Base-by-base conservation (phyloP, 805 yeast genomes). In the Saccharomycopsis malanga region DNA sequence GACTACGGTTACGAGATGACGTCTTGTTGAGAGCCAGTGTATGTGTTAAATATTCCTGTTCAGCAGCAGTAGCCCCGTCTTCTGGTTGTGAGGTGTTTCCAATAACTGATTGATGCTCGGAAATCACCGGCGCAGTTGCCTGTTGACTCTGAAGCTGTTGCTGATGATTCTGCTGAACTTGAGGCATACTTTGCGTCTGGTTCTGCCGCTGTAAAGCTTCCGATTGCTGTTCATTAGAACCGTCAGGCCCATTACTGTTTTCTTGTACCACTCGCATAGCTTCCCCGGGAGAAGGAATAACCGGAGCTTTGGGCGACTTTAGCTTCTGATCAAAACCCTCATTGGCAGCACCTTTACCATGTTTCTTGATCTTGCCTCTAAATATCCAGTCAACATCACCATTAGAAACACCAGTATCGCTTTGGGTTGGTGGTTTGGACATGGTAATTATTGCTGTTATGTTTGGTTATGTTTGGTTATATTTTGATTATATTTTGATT, bases 311-410 rank as follows among this genome's bases (percentile, higher is more conserved):
- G 15, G 57, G 45, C 5, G 49, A 15, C 29, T 45, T 44, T 14
- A 43, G 27, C 7, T 39, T 25, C 32, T 22, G 42, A 18, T 34
- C 41, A 17, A 45, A 12, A 27, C 23, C 44, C 6, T 34, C 47
- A n/a, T 25, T 22, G 30, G 30, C 40, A 46, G 45, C 38, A 22
- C 36, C 53, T 23, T 74, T 35, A 73, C 65, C 42, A 73, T 58
- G 53, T 74, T 78, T 64, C 75, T 77, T 70, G 35, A 81, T 79
- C 59, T 81, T 81, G n/a, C 89, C 89, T 56, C 87, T 70, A 59
- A 84, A 84, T 23, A 85, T 67, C 95, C 95, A 85, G 58, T 84
- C 94, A 10, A 85, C 88, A 55, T 84, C 91, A 38, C 85, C 82
- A 56, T 81, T 79, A 44, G 82, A 67, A 2, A 79, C 85, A 3